phyloP scores from a whole-genome alignment of 495 filamentous ascomycete species.

The Neurospora sp. region DNA sequence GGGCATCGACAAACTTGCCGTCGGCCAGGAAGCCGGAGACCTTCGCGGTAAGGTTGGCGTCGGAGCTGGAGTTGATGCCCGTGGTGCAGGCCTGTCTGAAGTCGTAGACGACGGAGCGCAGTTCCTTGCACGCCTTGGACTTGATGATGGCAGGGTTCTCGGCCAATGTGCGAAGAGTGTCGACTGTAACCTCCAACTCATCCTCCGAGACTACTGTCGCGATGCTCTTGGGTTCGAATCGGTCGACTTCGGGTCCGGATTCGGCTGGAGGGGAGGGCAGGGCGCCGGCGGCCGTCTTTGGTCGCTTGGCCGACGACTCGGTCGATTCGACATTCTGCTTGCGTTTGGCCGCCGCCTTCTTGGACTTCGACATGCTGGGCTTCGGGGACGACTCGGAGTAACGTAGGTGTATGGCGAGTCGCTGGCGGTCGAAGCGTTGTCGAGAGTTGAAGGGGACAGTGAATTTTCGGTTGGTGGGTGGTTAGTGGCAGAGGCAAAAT shows the following conservation, averaged over 20 bases:
- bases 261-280: constrained; percentile 25
- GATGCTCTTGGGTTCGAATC: constrained; percentile 22
- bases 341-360: constrained; percentile 15
- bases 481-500: background rate
- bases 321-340: constrained; percentile 11
- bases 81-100: constrained; percentile 36
- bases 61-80: constrained; percentile 27
- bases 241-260: background rate
- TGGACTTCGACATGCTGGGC: constrained; percentile 15
- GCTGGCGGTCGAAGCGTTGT: background rate
- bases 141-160: constrained; percentile 34
- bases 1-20: constrained; percentile 30
- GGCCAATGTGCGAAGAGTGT: constrained; percentile 29
- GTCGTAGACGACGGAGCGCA: constrained; percentile 36
- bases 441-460: background rate
- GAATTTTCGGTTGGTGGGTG: background rate
- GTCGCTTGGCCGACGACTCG: constrained; percentile 17
- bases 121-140: constrained; percentile 34
- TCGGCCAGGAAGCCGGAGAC: constrained; percentile 35
- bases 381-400: background rate
- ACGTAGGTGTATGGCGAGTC: background rate
- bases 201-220: constrained; percentile 28
- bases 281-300: constrained; percentile 11
- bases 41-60: constrained; percentile 31
- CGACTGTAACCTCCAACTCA: constrained; percentile 37